phyloP scores from a whole-genome alignment of 2,329 filamentous ascomycete species.

The Triangularia setosa region DNA sequence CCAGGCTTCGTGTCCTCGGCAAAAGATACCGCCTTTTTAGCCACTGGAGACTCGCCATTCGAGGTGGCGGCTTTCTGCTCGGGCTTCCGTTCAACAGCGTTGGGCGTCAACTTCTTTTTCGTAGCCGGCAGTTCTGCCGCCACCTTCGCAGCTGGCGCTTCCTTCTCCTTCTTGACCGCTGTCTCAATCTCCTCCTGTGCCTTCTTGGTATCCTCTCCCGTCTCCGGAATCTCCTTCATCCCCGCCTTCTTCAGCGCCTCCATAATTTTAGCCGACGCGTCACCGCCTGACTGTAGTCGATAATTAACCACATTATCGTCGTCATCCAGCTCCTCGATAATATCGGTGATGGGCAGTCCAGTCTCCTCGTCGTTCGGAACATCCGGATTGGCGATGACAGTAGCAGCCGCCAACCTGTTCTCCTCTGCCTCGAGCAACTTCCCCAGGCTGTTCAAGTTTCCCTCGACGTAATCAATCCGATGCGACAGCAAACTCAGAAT shows the following conservation, averaged over 20 bases:
- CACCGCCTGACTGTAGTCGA: constrained; percentile 62
- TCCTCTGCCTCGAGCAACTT: constrained; percentile 68
- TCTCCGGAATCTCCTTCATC: constrained; percentile 42
- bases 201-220: constrained; percentile 21
- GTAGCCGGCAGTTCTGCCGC: background rate
- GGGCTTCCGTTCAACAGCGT: background rate
- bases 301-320: constrained; percentile 77
- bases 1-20: constrained; percentile 54
- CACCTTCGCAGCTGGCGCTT: background rate
- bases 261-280: constrained; percentile 62
- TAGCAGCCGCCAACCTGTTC: constrained; percentile 62
- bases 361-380: constrained; percentile 56
- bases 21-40: constrained; percentile 61
- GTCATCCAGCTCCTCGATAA: constrained; percentile 87
- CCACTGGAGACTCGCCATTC: constrained; percentile 3
- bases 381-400: constrained; percentile 57
- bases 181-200: background rate
- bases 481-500: constrained; percentile 66
- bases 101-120: background rate
- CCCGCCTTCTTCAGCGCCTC: constrained; percentile 77
- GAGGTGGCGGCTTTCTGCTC: background rate
- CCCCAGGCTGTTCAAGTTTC: constrained; percentile 71
- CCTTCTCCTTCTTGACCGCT: background rate
- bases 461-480: constrained; percentile 83
- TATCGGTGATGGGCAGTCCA: constrained; percentile 79